A percentile compares a stretch with the other conserved stretches of the same genome.
phyloP scores from a whole-genome alignment of 2,329 filamentous ascomycete genomes.

The Fusarium nisikadoi region DNA sequence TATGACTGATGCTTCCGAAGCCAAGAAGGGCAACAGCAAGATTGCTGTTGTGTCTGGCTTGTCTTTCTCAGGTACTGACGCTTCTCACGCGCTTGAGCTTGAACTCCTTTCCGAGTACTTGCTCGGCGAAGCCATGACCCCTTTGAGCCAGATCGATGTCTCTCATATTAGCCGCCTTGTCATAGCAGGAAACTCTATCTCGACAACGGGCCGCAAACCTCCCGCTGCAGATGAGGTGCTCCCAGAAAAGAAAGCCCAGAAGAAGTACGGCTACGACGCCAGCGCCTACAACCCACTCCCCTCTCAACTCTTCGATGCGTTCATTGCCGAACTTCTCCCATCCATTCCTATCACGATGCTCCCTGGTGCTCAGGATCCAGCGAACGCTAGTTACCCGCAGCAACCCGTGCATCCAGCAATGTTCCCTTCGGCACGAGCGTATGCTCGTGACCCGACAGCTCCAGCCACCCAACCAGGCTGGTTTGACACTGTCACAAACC shows the following conservation, averaged over 20 bases:
- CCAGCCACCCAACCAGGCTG: slow-evolving; percentile 67
- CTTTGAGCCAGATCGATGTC: slow-evolving; percentile 66
- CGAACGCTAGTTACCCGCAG: slow-evolving; percentile 89
- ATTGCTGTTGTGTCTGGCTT: slow-evolving; percentile 91
- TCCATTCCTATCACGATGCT: slow-evolving; percentile 89
- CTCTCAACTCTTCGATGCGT: slow-evolving; percentile 83
- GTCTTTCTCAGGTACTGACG: slow-evolving; percentile 78
- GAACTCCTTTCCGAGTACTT: slow-evolving; percentile 87
- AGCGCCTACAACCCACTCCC: slow-evolving; percentile 88
- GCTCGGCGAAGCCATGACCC: slow-evolving; percentile 79
- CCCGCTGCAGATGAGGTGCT: slow-evolving; percentile 51
- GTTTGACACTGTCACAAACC: slow-evolving; percentile 92
- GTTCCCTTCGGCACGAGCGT: slow-evolving; percentile 81
- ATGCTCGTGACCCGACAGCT: slow-evolving; percentile 61
- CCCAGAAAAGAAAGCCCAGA: slow-evolving; percentile 62
- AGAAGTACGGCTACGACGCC: slow-evolving; percentile 95
- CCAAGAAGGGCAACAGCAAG: slow-evolving; percentile 62
- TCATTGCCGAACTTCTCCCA: slow-evolving; percentile 83
- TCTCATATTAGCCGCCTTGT: slow-evolving; percentile 84
- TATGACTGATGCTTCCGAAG: slow-evolving; percentile 63
- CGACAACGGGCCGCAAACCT: slow-evolving; percentile 61
- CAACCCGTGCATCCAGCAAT: slow-evolving; percentile 93
- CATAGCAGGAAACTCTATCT: slow-evolving; percentile 92
- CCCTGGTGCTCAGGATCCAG: slow-evolving; percentile 85
- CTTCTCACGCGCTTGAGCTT: slow-evolving; percentile 77